Percentiles rank a stretch among this genome's conserved stretches.
phyloP scores from a whole-genome alignment of 345 rosid genomes.

The Leavenworthia alabamica region DNA sequence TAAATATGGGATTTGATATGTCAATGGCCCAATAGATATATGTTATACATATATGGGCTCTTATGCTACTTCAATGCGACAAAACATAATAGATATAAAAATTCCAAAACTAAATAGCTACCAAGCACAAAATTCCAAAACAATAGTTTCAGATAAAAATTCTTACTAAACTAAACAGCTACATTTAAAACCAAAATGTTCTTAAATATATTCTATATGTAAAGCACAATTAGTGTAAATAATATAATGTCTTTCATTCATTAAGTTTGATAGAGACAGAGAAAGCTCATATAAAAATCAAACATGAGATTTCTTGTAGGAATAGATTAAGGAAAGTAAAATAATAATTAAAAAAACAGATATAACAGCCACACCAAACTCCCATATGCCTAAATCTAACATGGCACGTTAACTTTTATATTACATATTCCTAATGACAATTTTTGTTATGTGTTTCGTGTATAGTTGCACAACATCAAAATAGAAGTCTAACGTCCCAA shows the following conservation, averaged over 20 bases:
- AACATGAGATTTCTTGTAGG: constrained; percentile 1
- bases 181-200: neutral
- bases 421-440: neutral
- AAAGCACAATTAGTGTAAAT: neutral
- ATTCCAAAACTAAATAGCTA: too few species aligned
- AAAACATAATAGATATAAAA: neutral
- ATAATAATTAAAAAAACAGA: constrained; percentile 16
- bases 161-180: constrained; percentile 15
- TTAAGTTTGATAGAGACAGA: constrained; percentile 5
- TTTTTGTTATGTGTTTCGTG: constrained; percentile 4
- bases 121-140: neutral
- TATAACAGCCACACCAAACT: constrained; percentile 30
- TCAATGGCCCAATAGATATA: neutral
- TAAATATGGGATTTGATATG: neutral
- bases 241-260: neutral
- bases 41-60: neutral
- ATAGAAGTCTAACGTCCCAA: neutral
- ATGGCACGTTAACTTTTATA: constrained; percentile 9
- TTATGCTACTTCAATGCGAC: neutral
- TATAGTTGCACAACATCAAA: neutral
- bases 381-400: constrained; percentile 9
- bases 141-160: neutral
- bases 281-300: neutral
- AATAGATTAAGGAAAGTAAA: neutral
- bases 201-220: neutral